Evolutionary conservation across 75 land plant genomes (phyloP), one percentile per base, ranked within the genome.

Genomic region (Pseudotsuga menziesii): DNA sequence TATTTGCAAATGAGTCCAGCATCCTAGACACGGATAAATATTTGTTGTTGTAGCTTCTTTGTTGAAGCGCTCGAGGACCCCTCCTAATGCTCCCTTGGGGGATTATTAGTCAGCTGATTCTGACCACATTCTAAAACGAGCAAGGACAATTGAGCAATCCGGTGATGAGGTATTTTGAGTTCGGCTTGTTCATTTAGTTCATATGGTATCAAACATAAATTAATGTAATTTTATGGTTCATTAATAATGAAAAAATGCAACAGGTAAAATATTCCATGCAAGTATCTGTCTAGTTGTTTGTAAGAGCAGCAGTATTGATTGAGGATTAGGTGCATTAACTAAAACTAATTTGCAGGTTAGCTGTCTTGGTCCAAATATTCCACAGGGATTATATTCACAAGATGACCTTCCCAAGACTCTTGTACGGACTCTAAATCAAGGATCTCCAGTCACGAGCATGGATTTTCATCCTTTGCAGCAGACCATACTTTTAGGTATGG

Each of bases 391-490:
- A 19, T 60, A 60, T 66, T 62, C 91, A 32, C 77, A 83, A 17
- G 96, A 91, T 78, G 96, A 93, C 75, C 78, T 93, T 86, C 96
- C 94, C 22, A 93, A 89, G 81, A 82, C 72, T 70, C 90, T 93
- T 56, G 84, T 83, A 23, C 75, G 86, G 22, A 83, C 85, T 29
- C 41, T 93, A 54, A 83, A 76, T 77, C 96, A 93, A 58, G 96
- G 96, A 9, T 93, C 96, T 26, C 71, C 83, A 83, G 85, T 86
- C 3, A 89, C 81, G 85, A 89, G 93, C 85, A 86, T 93, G 96
- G 96, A 91, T 78, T 93, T 93, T 73, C 96, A 93, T 87, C 96
- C 94, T 48, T 56, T 83, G 11, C 92, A 91, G 78, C 92, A 91
- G 72, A 83, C 89, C 52, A 77, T 91, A 23, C 90, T 93, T 72